phyloP scores from a whole-genome alignment of 75 land plant species.

The Larix kaempferi region DNA sequence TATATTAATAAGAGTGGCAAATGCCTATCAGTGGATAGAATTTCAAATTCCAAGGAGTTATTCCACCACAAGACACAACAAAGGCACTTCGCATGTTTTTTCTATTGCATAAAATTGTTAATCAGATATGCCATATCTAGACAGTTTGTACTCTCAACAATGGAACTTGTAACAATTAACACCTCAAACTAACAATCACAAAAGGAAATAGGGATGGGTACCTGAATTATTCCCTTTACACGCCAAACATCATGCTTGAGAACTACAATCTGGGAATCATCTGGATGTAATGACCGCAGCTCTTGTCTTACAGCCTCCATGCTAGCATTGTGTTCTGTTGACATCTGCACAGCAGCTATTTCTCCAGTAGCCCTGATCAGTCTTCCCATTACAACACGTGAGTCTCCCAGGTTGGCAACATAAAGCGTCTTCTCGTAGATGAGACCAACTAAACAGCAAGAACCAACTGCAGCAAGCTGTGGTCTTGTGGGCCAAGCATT shows the following conservation, averaged over 20 bases:
- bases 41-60: too few relatives aligned
- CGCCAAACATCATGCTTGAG: conserved; percentile 90
- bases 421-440: conserved; percentile 53
- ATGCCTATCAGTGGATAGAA: too few relatives aligned
- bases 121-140: too few relatives aligned
- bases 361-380: conserved; percentile 21
- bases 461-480: conserved; percentile 73
- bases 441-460: conserved; percentile 83
- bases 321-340: conserved; percentile 83
- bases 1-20: too few relatives aligned
- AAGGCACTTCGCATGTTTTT: too few relatives aligned
- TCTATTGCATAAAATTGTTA: too few relatives aligned
- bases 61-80: too few relatives aligned
- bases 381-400: conserved; percentile 81
- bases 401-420: conserved; percentile 86
- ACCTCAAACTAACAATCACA: too few relatives aligned
- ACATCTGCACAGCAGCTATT: conserved; percentile 65
- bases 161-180: too few relatives aligned
- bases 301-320: conserved; percentile 74
- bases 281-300: conserved; percentile 66
- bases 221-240: conserved; percentile 94
- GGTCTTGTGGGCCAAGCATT: conserved; percentile 61
- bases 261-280: conserved; percentile 82
- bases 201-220: conserved; percentile 7
- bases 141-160: too few relatives aligned